Percentiles rank a stretch among this genome's conserved stretches.
These are phyloP conservation scores for Penicillium paneum DNA, from an alignment of 2,329 filamentous ascomycete species.

Conservation along the genomic window DNA sequence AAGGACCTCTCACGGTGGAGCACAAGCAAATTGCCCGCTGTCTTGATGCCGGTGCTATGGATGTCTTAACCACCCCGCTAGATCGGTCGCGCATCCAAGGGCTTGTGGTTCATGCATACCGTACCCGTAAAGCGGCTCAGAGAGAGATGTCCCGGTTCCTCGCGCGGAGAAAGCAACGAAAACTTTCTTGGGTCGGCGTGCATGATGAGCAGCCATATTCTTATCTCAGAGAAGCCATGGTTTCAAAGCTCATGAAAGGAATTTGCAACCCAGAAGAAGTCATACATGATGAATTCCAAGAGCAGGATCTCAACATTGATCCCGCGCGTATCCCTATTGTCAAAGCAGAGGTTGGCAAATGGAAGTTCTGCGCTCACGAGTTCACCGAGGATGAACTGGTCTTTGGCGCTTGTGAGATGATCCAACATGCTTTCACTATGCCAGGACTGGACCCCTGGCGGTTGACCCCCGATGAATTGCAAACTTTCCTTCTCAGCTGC, in stretches of 20 bases:
- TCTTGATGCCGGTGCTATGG: constrained; percentile 79
- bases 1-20: constrained; percentile 41
- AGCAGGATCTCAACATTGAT: constrained; percentile 64
- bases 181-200: constrained; percentile 88
- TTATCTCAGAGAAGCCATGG: constrained; percentile 86
- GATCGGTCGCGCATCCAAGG: constrained; percentile 69
- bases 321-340: constrained; percentile 64
- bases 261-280: constrained; percentile 71
- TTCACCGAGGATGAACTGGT: constrained; percentile 89
- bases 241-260: constrained; percentile 81
- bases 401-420: constrained; percentile 79
- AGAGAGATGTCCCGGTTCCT: constrained; percentile 70
- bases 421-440: constrained; percentile 80
- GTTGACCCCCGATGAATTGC: constrained; percentile 77
- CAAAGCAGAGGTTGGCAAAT: constrained; percentile 67
- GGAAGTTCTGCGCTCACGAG: constrained; percentile 86
- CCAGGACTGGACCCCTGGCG: constrained; percentile 78
- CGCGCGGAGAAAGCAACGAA: constrained; percentile 70
- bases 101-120: constrained; percentile 79
- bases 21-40: constrained; percentile 64
- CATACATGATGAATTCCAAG: constrained; percentile 61
- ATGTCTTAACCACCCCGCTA: constrained; percentile 79
- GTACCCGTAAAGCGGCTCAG: constrained; percentile 70
- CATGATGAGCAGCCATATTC: constrained; percentile 82
- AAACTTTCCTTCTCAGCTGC: constrained; percentile 81